Evolutionary conservation across 1,284 basidiomycete genomes (phyloP), one percentile per base, ranked within the genome.

Genomic region (Leucoagaricus sp.): DNA sequence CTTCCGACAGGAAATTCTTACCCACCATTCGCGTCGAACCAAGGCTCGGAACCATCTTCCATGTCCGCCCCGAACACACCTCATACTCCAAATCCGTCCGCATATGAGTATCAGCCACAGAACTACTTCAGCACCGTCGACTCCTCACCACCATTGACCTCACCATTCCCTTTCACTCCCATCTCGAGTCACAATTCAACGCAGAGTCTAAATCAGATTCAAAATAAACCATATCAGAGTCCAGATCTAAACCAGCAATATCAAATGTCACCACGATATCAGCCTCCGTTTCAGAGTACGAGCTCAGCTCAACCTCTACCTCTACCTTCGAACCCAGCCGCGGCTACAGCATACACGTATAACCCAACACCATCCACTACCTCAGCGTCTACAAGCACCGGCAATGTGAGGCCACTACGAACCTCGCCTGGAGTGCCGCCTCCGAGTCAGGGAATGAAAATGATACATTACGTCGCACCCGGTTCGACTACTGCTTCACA

Each of bases 391-490:
- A 15, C 36, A n/a, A 38, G 13, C 15, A 48, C 15, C 13, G 9
- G 17, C 4, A 9, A 31, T 49, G 36, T 4, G 4, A 38, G 36
- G 17, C 13, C 19, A n/a, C 15, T 23, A 4, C 51, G 28, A 4
- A 13, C 31, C 12, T n/a, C 51, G 29, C 21, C 41, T 3, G 23
- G 41, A 6, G 8, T 26, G 9, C 42, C 42, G 7, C 51, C 31
- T 28, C 31, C 51, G 7, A 28, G 41, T 21, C 51, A 53, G 33
- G 51, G 51, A n/a, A 53, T 53, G 31, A 41, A 41, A 31, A 46
- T 53, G 51, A 53, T 53, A n/a, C 51, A 53, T 36, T 53, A 53
- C 33, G 41, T 52, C 45, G 23, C 29, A 4, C 51, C 51, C 23
- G 51, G 42, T n/a, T 19, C 19, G 5, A 28, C 28, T 13, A 23